Evolutionary conservation across 2,329 filamentous ascomycete genomes (phyloP).

Genomic region (Aspergillus fumigatus): DNA sequence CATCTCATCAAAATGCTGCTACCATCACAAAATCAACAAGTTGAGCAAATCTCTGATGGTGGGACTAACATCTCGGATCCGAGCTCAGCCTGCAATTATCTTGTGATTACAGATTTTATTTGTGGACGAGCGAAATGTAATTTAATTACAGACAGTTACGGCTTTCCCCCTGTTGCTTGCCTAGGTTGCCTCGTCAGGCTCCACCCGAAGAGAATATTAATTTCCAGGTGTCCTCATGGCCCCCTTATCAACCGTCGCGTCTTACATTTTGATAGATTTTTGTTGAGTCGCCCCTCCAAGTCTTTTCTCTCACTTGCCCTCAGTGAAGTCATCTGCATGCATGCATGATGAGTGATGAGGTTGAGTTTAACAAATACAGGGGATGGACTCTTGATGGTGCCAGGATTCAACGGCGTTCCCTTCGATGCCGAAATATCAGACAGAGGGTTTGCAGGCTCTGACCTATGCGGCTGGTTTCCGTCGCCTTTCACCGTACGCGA

Average conservation of each 20-base stretch:
- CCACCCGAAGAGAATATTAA: background rate
- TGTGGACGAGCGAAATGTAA: background rate
- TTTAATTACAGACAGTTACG: background rate
- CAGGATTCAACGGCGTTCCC: background rate
- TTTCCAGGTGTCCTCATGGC: background rate
- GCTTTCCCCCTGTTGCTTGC: background rate
- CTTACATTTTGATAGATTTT: background rate
- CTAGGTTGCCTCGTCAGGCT: background rate
- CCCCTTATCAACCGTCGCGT: background rate
- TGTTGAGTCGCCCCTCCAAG: background rate
- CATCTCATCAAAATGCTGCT: background rate
- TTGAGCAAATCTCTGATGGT: background rate
- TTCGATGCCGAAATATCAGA: background rate
- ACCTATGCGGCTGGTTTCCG: background rate
- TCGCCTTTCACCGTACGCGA: constrained; percentile 6
- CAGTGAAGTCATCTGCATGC: background rate
- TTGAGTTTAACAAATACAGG: background rate
- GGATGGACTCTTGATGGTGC: background rate
- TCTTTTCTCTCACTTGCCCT: background rate
- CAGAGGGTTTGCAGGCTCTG: background rate
- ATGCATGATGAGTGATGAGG: background rate
- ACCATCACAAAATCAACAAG: background rate
- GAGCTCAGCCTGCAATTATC: background rate
- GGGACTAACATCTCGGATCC: background rate
- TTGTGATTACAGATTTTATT: background rate